Percentiles rank a stretch among this genome's conserved stretches.
phyloP scores from a whole-genome alignment of 352 stramenopile species.

The Phytophthora lateralis region DNA sequence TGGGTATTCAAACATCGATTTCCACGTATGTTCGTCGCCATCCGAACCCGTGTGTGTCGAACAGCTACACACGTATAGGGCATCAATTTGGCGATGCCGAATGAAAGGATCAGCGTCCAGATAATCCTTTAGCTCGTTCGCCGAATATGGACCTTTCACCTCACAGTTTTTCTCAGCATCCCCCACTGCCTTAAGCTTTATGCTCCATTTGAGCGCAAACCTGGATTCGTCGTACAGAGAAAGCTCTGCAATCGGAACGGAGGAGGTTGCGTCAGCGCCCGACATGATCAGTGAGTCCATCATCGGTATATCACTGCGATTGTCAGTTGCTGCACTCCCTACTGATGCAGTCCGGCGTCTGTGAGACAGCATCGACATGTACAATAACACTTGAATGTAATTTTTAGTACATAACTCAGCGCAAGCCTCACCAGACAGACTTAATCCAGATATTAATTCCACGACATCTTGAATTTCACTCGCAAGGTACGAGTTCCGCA shows the following conservation, averaged over 20 bases:
- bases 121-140: conserved; percentile 60
- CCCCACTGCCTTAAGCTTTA: conserved; percentile 40
- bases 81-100: conserved; percentile 39
- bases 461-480: conserved; percentile 70
- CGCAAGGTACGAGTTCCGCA: conserved; percentile 56
- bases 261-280: conserved; percentile 50
- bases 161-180: conserved; percentile 23
- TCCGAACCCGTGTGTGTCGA: conserved; percentile 44
- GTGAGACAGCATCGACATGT: conserved; percentile 68
- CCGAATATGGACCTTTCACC: conserved; percentile 55
- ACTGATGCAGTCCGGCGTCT: conserved; percentile 23
- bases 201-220: conserved; percentile 68
- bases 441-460: conserved; percentile 66
- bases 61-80: conserved; percentile 72
- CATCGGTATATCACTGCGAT: conserved; percentile 66
- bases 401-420: conserved; percentile 57
- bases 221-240: conserved; percentile 67
- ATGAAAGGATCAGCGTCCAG: conserved; percentile 51
- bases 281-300: conserved; percentile 64
- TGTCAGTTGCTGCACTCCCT: conserved; percentile 16
- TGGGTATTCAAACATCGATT: conserved; percentile 60
- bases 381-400: conserved; percentile 65
- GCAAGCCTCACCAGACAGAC: conserved; percentile 40
- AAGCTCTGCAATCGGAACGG: conserved; percentile 68
- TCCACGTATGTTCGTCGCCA: conserved; percentile 57